Conservation (phyloP, 177 flowering plant genomes). For the Telopea speciosissima region DNA sequence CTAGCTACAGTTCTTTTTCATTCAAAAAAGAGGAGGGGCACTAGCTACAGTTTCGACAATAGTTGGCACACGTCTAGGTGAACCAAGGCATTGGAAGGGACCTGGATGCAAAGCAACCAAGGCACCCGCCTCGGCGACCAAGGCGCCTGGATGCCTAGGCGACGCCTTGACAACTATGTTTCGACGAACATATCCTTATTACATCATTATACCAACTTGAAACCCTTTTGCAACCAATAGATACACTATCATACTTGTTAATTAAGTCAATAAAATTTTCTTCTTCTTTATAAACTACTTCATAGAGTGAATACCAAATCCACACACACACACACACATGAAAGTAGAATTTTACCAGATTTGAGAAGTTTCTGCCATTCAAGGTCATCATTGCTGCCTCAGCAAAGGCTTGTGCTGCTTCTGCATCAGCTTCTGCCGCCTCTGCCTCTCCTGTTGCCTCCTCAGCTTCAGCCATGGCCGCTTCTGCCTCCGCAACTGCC, state of each 20-base stretch:
- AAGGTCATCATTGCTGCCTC: conserved; percentile 76
- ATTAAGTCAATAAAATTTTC: neutral
- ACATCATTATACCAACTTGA: too few species aligned
- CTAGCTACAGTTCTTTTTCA: too few species aligned
- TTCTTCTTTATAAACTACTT: too few species aligned
- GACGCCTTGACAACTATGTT: too few species aligned
- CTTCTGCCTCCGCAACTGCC: conserved; percentile 94
- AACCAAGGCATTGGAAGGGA: too few species aligned
- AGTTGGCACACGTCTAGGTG: too few species aligned
- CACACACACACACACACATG: neutral
- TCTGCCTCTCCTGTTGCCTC: conserved; percentile 93
- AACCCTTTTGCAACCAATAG: neutral
- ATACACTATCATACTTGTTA: neutral
- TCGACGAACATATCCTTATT: too few species aligned
- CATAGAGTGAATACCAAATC: neutral
- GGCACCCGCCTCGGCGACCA: too few species aligned
- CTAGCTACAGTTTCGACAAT: too few species aligned
- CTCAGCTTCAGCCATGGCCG: conserved; percentile 86
- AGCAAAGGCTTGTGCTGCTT: conserved; percentile 85
- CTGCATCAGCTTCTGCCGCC: conserved; percentile 92
- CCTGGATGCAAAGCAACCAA: too few species aligned
- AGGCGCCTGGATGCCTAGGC: too few species aligned
- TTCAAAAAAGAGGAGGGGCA: too few species aligned
- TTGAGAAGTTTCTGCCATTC: conserved; percentile 44
- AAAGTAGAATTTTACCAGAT: conserved; percentile 36